A percentile compares a stretch with the other conserved stretches of the same genome.
Evolutionary conservation across 2,329 filamentous ascomycete genomes (phyloP).

Genomic region (Beauveria bassiana): DNA sequence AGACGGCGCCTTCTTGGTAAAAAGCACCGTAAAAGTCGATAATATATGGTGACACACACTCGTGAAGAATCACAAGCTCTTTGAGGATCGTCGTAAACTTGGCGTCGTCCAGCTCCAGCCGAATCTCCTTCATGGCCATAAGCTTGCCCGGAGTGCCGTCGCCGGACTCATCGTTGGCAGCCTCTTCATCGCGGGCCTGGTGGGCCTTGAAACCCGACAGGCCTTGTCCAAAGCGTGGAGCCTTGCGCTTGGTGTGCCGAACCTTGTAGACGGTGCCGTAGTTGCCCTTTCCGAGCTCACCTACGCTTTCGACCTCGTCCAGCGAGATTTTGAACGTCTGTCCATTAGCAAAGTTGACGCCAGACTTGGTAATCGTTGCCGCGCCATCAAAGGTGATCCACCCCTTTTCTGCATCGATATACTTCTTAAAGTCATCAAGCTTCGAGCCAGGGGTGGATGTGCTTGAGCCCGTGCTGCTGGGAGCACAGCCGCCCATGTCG

Average conservation of each 20-base stretch:
- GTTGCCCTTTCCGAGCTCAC: slow-evolving; percentile 94
- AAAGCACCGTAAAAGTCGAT: slow-evolving; percentile 99
- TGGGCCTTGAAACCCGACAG: slow-evolving; percentile 40
- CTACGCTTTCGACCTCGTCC: slow-evolving; percentile 87
- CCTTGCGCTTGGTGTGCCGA: slow-evolving; percentile 63
- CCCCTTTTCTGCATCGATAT: slow-evolving; percentile 85
- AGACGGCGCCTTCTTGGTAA: slow-evolving; percentile 97
- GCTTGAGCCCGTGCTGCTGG: slow-evolving; percentile 14
- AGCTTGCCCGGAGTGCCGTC: slow-evolving; percentile 60
- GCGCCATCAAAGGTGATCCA: slow-evolving; percentile 90
- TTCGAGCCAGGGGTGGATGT: slow-evolving; percentile 34
- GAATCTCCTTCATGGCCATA: slow-evolving; percentile 99
- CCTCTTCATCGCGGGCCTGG: slow-evolving; percentile 21
- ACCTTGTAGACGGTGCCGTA: slow-evolving; percentile 98
- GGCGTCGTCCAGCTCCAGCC: slow-evolving; percentile 88
- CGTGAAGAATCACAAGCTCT: slow-evolving; percentile 91
- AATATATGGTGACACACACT: slow-evolving; percentile 91
- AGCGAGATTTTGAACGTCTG: slow-evolving; percentile 88
- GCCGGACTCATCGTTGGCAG: slow-evolving; percentile 21
- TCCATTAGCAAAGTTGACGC: slow-evolving; percentile 87
- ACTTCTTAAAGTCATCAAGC: slow-evolving; percentile 60
- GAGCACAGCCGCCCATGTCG: slow-evolving; percentile 27
- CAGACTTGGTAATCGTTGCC: slow-evolving; percentile 78
- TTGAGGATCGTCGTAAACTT: slow-evolving; percentile 98
- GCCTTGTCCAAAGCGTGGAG: slow-evolving; percentile 52